These are phyloP conservation scores for Kalanchoe fedtschenkoi DNA, from an alignment of 164 flowering plant species.

Conservation along the genomic window DNA sequence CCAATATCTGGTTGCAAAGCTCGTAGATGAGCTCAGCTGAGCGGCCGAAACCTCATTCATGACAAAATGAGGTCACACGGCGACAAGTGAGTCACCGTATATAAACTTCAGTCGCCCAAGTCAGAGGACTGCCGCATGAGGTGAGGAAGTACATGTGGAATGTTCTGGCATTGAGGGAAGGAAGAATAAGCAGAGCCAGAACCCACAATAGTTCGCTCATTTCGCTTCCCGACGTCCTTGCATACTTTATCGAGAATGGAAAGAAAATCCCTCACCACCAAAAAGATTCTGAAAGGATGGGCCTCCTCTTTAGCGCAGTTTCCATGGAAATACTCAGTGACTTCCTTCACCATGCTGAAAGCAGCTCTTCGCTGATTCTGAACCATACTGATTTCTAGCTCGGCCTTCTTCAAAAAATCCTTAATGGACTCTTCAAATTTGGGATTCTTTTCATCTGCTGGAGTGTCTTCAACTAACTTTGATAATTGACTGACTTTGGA, in stretches of 20 bases:
- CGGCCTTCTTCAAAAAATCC: constrained; percentile 28
- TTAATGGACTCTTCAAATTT: constrained; percentile 32
- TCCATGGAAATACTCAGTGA: constrained; percentile 84
- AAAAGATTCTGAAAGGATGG: constrained; percentile 65
- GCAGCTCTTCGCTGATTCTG: constrained; percentile 44
- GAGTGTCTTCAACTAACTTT: constrained; percentile 16
- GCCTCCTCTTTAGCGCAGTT: constrained; percentile 78
- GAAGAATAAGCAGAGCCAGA: constrained; percentile 20
- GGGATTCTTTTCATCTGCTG: constrained; percentile 10
- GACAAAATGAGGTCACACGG: no score
- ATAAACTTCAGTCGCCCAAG: background rate
- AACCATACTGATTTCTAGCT: constrained; percentile 23
- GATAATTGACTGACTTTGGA: constrained; percentile 24
- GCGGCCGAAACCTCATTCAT: no score
- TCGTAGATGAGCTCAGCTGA: no score
- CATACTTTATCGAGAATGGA: constrained; percentile 62
- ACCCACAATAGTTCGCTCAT: constrained; percentile 33
- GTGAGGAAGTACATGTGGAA: constrained; percentile 28
- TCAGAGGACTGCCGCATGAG: background rate
- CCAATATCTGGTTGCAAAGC: no score
- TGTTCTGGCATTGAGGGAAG: constrained; percentile 18
- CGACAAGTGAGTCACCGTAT: no score
- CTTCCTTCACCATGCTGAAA: constrained; percentile 56
- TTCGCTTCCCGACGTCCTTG: constrained; percentile 60
- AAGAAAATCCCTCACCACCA: constrained; percentile 77